phyloP scores from a whole-genome alignment of 345 rosid species.

The Lepidium africanum region DNA sequence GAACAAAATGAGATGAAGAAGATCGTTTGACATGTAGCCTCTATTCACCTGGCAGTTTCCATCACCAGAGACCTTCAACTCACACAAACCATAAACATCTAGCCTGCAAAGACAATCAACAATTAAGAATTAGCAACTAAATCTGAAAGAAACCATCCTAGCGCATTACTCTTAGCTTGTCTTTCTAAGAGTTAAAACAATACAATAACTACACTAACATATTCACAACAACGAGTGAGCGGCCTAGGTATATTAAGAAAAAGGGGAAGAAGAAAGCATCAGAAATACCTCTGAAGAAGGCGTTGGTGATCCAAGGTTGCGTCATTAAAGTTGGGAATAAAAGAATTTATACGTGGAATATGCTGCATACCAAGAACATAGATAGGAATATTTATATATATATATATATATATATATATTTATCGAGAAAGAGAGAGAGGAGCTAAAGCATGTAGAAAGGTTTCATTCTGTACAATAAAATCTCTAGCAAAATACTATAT shows the following conservation, averaged over 20 bases:
- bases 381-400: not conserved
- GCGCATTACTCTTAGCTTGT: not conserved
- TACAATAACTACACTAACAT: constrained; percentile 6
- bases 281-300: constrained; percentile 70
- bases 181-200: not conserved
- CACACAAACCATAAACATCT: constrained; percentile 63
- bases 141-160: not conserved
- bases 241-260: not conserved
- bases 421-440: not conserved
- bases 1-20: constrained; percentile 3
- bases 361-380: constrained; percentile 43
- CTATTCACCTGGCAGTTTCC: constrained; percentile 92
- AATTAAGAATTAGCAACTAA: not conserved
- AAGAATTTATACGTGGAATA: constrained; percentile 72
- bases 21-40: not conserved
- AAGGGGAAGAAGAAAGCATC: not conserved
- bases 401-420: not conserved
- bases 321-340: constrained; percentile 62
- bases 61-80: constrained; percentile 90
- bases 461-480: not conserved
- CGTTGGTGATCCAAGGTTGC: constrained; percentile 90
- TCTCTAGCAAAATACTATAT: not conserved
- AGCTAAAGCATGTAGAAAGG: not conserved
- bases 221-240: not conserved
- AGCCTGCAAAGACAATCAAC: constrained; percentile 42